Evolutionary conservation across 371 early-diverging fungal species (phyloP), one percentile per base, ranked within the genome.

Genomic region (Rhizopus sp.): DNA sequence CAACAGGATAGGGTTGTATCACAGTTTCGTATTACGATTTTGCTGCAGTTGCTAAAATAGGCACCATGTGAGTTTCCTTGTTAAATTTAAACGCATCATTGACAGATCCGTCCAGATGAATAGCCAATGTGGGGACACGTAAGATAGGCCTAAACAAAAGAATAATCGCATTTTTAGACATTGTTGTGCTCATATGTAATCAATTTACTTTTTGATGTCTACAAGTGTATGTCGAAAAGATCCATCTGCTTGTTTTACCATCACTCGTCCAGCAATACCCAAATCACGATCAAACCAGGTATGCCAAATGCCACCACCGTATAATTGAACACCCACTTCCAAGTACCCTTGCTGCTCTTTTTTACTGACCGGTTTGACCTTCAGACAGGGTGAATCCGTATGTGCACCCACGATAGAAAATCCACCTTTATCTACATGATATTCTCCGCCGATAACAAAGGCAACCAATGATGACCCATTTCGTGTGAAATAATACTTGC

Each of bases 201-300:
- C n/a, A 29, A 3, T 15, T 39, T 31, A 34, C 31, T 31, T 23
- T 13, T 55, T 82, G 55, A 95, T 82, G 30, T 80, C 62, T 45
- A 94, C 91, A 32, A 97, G 82, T 3, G 82, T 83, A 70, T 84
- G 83, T 45, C 78, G 76, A 50, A 80, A 84, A 6, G 76, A 78
- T 44, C 88, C 90, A 49, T 88, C 88, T n/a, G 62, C 64, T 32
- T 80, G 75, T 54, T 85, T 77, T 53, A 95, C 86, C 68, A 98
- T 75, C 12, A 95, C 93, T 37, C 95, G 88, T 33, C 99, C 99
- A 39, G 96, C 96, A 42, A 98, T 71, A 70, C 92, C 84, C 52
- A 98, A 77, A 73, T 96, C 96, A 54, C 97, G 87, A 73, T 98
- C 98, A 73, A 97, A 98, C 97, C 96, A 96, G 17, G 95, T 93